These are phyloP conservation scores for Umbelopsis ramanniana DNA, from an alignment of 192 early-diverging fungal genomes.

Conservation along the genomic window DNA sequence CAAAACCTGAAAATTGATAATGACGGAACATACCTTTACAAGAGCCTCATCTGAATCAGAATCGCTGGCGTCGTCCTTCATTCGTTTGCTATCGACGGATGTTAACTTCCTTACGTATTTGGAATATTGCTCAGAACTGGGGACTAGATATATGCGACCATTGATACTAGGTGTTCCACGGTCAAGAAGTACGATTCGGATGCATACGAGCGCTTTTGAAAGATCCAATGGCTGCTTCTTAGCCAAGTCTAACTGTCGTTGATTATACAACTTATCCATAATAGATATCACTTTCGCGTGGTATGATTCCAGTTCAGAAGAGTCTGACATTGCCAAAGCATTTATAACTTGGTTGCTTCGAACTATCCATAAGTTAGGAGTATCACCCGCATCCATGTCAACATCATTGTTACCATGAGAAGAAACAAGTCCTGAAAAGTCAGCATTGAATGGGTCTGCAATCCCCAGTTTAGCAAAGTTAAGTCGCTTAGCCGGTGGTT, in stretches of 20 bases:
- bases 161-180: not conserved
- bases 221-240: not conserved
- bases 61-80: slow-evolving; percentile 37
- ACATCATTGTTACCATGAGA: slow-evolving; percentile 32
- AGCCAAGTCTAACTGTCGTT: slow-evolving; percentile 1
- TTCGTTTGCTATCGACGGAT: slow-evolving; percentile 38
- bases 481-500: slow-evolving; percentile 79
- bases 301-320: not conserved
- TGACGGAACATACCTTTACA: not conserved
- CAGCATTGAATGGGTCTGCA: slow-evolving; percentile 69
- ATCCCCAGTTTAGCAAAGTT: slow-evolving; percentile 79
- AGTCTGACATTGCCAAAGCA: not conserved
- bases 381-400: slow-evolving; percentile 9
- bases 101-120: slow-evolving; percentile 21
- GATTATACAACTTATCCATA: not conserved
- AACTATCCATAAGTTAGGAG: not conserved
- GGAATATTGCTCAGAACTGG: slow-evolving; percentile 10
- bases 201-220: not conserved
- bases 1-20: not conserved
- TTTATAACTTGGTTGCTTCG: not conserved
- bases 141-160: slow-evolving; percentile 19
- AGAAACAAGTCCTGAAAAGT: slow-evolving; percentile 53
- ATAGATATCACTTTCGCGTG: not conserved
- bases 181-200: slow-evolving; percentile 14
- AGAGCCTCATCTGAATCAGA: slow-evolving; percentile 26